Conservation (phyloP, 2,329 filamentous ascomycete genomes). For the Colletotrichum sp. region DNA sequence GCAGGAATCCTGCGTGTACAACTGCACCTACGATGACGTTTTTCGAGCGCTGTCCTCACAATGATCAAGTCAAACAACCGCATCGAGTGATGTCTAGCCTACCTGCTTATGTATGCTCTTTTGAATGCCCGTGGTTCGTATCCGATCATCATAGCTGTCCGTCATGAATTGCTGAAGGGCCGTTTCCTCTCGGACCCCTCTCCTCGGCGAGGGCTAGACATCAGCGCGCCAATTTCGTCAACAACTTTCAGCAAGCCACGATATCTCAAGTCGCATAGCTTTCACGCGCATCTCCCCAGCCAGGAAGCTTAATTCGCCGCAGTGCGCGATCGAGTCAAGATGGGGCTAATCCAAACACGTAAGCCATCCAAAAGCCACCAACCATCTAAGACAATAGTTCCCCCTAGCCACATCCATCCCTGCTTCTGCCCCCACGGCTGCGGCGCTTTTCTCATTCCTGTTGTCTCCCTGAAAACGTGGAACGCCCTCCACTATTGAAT, state of each 20-base stretch:
- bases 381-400: background rate
- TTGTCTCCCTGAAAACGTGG: background rate
- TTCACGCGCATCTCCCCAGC: background rate
- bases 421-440: background rate
- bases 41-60: too few relatives aligned
- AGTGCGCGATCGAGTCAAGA: background rate
- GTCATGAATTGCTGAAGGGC: too few relatives aligned
- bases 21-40: background rate
- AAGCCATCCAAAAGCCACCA: background rate
- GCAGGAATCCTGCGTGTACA: background rate
- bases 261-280: background rate
- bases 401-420: background rate
- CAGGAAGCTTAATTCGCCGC: background rate
- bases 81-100: background rate
- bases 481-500: background rate
- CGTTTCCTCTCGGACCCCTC: too few relatives aligned
- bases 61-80: background rate
- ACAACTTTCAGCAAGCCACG: background rate
- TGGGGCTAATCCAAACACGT: background rate
- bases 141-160: background rate
- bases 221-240: background rate
- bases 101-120: background rate
- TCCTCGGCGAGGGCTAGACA: too few relatives aligned
- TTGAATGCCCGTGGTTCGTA: background rate
- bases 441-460: background rate